A percentile compares a stretch with the other conserved stretches of the same genome.
Evolutionary conservation across 208 protist species (phyloP).

Genomic region (Leishmania tropica): DNA sequence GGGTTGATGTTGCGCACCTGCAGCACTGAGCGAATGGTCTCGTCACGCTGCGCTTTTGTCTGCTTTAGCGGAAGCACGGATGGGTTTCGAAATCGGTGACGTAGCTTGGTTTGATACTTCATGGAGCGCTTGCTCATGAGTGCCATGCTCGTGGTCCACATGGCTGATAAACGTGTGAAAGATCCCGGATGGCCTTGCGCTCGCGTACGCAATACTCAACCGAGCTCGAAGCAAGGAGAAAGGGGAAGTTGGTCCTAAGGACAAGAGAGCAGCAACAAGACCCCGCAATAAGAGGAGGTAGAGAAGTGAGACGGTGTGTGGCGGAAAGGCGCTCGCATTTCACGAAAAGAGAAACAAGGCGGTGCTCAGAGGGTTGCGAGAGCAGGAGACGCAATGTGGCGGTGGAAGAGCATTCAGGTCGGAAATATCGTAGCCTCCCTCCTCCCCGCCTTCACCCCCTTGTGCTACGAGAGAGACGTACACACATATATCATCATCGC

Average conservation of each 20-base stretch:
- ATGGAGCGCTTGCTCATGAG: conserved; percentile 45
- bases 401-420: background rate
- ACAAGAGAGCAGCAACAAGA: background rate
- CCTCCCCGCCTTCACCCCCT: background rate
- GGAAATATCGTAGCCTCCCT: background rate
- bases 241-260: background rate
- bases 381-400: background rate
- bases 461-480: background rate
- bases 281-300: background rate
- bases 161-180: conserved; percentile 1
- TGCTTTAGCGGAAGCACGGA: conserved; percentile 70
- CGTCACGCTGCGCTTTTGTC: conserved; percentile 69
- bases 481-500: background rate
- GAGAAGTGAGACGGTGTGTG: background rate
- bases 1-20: conserved; percentile 44
- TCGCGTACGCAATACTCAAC: background rate
- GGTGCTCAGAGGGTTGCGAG: background rate
- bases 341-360: background rate
- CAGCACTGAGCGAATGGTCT: conserved; percentile 76
- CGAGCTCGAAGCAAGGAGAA: background rate
- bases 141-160: conserved; percentile 22
- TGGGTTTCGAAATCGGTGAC: conserved; percentile 81
- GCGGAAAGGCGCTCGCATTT: background rate
- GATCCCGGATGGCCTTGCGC: background rate
- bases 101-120: conserved; percentile 74